Base-by-base conservation (phyloP, 2,329 filamentous ascomycete genomes). In the Pseudocercospora eumusae region DNA sequence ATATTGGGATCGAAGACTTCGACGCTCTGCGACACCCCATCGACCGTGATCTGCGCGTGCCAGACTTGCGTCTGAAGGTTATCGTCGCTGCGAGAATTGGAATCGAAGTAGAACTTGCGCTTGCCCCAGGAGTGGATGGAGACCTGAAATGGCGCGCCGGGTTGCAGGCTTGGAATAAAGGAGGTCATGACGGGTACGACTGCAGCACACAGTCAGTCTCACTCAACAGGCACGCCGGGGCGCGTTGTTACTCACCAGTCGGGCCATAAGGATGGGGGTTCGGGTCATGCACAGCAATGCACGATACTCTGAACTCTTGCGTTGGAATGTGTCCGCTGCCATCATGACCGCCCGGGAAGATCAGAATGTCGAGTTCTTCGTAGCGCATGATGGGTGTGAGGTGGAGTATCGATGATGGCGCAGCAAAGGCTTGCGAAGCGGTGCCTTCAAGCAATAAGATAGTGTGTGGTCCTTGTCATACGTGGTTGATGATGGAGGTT, bases 351-450 rank as follows among this genome's bases (percentile, higher is more conserved):
- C 80, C 79, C 0, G 90, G 88, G 74, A 96, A 96, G 64, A 96
- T 81, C 47, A 96, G 84, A 59, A 95, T 84, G 71, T 96, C 92
- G 92, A 91, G 96, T 71, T 91, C 87, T 69, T 91, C 85, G 81
- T 89, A 96, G 62, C 91, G 87, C 92, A 96, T 96, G 42, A 1
- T 68, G 53, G 52, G 50, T 42, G 33, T 5, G 36, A 56, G 44
- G 42, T 44, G 57, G 13, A 52, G 36, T 44, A 56, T 57, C 25
- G 45, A 63, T 57, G 52, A 47, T 36, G n/a, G 36, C 28, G 53
- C 59, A 31, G 23, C 44, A 31, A 57, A 27, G 27, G 60, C 55
- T 49, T 21, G 54, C 54, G 36, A 56, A 47, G 18, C n/a, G 25
- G 18, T 54, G 31, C 33, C 13, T 27, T 18, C 49, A 59, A 62